Evolutionary conservation across 2,329 filamentous ascomycete species (phyloP), one percentile per base, ranked within the genome.

Genomic region (Colletotrichum liriopes): DNA sequence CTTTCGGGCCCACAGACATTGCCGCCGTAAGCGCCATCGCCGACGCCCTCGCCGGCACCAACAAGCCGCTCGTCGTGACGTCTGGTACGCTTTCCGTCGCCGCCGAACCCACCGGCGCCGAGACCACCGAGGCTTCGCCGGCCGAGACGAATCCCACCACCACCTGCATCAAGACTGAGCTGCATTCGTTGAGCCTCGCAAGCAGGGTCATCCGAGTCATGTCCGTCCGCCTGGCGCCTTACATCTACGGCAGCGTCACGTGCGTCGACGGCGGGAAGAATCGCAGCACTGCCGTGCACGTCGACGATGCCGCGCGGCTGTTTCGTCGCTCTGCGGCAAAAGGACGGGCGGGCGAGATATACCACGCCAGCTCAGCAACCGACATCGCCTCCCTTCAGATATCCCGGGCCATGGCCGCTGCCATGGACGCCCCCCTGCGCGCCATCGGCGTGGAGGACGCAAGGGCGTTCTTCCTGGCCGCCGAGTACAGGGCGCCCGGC

Each of bases 271-370:
- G 77, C 9, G 82, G 82, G 5, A 67, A 73, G 2, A 73, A 66
- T 12, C 64, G 73, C n/a, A 80, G 78, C 8, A 77, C 79, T 3
- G 75, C 75, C 0, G 80, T 84, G 20, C 81, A 87, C 70, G 81
- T 86, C 1, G 81, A 85, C 39, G 85, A 86, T 75, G 83, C 82
- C 5, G 84, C 84, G 8, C 71, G 78, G 3, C 73, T 85, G 29
- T 85, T 83, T 66, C 75, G 86, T 11, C 78, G 83, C 0, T 81
- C 80, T 0, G 77, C 79, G 0, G 76, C 83, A 70, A 81, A 80
- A n/a, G 80, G 76, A 1, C 74, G 75, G 29, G 74, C 79, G 3
- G 81, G 82, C 1, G 65, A 64, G 51, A 78, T 79, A 0, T 86
- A 81, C 75, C 85, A 85, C 71, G 76, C 75, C 5, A 77, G 75